Percentiles rank a stretch among this genome's conserved stretches.
Conservation (phyloP, 2,329 filamentous ascomycete species). For the Zymoseptoria crescenta region DNA sequence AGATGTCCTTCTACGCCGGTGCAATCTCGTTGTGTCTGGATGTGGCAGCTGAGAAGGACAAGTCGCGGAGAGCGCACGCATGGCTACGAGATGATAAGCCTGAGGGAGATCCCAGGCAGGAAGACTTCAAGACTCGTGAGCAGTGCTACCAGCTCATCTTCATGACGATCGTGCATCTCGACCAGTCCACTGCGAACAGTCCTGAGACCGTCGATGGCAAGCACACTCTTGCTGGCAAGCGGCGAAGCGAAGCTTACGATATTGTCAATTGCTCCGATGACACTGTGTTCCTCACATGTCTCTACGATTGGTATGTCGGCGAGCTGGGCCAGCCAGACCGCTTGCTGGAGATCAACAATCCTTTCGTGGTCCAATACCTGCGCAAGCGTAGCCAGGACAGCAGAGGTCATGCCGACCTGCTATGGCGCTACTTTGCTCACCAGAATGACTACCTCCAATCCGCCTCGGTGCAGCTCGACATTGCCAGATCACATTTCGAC, state of each 20-base stretch:
- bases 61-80: conserved; percentile 72
- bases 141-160: conserved; percentile 84
- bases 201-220: conserved; percentile 72
- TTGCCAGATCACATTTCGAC: conserved; percentile 74
- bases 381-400: conserved; percentile 65
- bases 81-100: conserved; percentile 84
- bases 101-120: conserved; percentile 58
- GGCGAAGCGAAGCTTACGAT: conserved; percentile 78
- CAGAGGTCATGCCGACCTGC: conserved; percentile 73
- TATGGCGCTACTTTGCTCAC: conserved; percentile 89
- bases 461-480: conserved; percentile 72
- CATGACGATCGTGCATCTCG: conserved; percentile 68
- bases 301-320: conserved; percentile 96
- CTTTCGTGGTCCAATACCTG: conserved; percentile 80
- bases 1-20: conserved; percentile 79
- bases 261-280: conserved; percentile 84
- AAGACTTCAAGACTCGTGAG: conserved; percentile 62
- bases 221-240: conserved; percentile 65
- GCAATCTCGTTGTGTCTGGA: conserved; percentile 80
- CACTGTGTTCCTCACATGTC: conserved; percentile 86
- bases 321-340: conserved; percentile 75
- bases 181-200: conserved; percentile 59
- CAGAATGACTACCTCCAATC: conserved; percentile 77
- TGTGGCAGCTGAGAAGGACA: conserved; percentile 77
- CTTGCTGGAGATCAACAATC: conserved; percentile 74